Evolutionary conservation across 2,329 filamentous ascomycete genomes (phyloP), one percentile per base, ranked within the genome.

Genomic region (Neonectria coccinea): DNA sequence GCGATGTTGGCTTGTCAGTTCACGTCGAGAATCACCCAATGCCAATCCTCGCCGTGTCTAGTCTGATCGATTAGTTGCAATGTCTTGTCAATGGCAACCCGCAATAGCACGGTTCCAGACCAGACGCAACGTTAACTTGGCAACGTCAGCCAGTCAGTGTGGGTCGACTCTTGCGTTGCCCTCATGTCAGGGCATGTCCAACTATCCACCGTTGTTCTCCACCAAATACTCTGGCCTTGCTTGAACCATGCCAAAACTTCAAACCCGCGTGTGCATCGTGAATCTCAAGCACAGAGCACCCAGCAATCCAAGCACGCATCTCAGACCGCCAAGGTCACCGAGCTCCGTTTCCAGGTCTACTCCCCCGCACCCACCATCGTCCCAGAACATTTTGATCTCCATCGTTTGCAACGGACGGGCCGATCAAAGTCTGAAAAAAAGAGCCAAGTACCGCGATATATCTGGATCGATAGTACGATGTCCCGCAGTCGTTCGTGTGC

Each of bases 231-330:
- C 6, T 39, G 36, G 36, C 36, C 16, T 39, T 39, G 36, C 14
- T n/a, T n/a, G 36, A 39, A 39, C 36, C 8, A n/a, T 11, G 5
- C 39, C n/a, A 42, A 20, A 42, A 20, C 36, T 7, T 39, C 36
- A 39, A 39, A 39, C 12, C 5, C 5, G 25, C 36, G 14, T 12
- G 36, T 39, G 36, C 39, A 42, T 20, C n/a, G n/a, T 33, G 48
- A 39, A 51, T 51, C 48, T 51, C 27, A 20, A 20, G 48, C 48
- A 51, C 48, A 51, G 27, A 18, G 48, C 48, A 20, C 29, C 5
- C 6, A 1, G 16, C 29, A 29, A 18, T 33, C 48, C 29, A 20
- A 33, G 47, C 25, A 12, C 48, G 9, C 4, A n/a, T 31, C 47
- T 50, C 47, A n/a, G 9, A 29, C 47, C 27, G 11, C 10, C 10